A percentile compares a stretch with the other conserved stretches of the same genome.
Conservation (phyloP, 2,329 filamentous ascomycete species). For the Ceratocystis colombiana region DNA sequence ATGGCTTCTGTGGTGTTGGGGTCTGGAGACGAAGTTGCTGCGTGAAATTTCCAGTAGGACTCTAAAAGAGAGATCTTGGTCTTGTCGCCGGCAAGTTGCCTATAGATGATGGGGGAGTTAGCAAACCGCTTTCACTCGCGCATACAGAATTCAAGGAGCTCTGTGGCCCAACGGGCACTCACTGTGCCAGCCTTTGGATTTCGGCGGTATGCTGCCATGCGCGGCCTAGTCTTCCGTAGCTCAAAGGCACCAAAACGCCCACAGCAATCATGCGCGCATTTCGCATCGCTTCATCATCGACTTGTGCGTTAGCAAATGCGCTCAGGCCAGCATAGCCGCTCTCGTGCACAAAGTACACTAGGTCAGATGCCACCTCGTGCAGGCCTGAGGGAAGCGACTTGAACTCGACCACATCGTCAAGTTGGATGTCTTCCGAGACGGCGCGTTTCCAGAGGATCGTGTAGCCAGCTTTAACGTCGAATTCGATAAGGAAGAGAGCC, state of each 20-base stretch:
- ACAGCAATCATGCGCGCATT: constrained; percentile 91
- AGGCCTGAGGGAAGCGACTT: constrained; percentile 90
- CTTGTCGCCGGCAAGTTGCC: constrained; percentile 54
- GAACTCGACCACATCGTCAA: constrained; percentile 87
- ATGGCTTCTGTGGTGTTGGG: constrained; percentile 38
- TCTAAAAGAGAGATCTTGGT: constrained; percentile 56
- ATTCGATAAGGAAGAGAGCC: constrained; percentile 79
- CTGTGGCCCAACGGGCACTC: constrained; percentile 29
- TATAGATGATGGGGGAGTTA: constrained; percentile 28
- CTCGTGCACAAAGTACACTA: constrained; percentile 88
- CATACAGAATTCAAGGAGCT: constrained; percentile 26
- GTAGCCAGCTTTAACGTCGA: constrained; percentile 85
- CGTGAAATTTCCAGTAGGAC: constrained; percentile 62
- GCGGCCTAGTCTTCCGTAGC: constrained; percentile 72
- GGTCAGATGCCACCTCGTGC: constrained; percentile 76
- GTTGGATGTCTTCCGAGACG: constrained; percentile 54
- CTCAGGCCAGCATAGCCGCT: constrained; percentile 73
- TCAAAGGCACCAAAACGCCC: constrained; percentile 75
- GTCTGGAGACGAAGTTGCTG: constrained; percentile 36
- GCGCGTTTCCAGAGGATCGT: constrained; percentile 77
- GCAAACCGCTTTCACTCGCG: background rate
- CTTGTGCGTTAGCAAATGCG: constrained; percentile 77
- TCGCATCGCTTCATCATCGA: constrained; percentile 63
- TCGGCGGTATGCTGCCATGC: constrained; percentile 78
- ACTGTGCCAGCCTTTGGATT: constrained; percentile 66